Percentiles rank a stretch among this genome's conserved stretches.
Evolutionary conservation across 768 basidiomycete species (phyloP).

Genomic region (Dentipellis fragilis): DNA sequence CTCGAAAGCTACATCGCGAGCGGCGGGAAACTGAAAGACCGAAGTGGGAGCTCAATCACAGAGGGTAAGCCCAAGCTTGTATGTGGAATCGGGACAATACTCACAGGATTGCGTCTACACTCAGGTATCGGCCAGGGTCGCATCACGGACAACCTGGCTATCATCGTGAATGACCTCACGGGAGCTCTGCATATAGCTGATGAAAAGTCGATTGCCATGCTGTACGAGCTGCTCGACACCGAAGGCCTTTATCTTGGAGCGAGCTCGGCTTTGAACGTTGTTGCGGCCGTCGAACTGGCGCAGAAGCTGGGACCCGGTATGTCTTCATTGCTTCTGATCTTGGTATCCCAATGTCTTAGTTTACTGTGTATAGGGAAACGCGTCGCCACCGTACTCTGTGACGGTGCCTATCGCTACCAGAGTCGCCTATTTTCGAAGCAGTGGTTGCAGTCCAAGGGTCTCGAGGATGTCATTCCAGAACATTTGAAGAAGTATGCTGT

Average conservation of each 20-base stretch:
- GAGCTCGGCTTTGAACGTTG: slow-evolving; percentile 89
- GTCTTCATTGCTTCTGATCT: slow-evolving; percentile 6
- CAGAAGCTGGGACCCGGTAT: slow-evolving; percentile 74
- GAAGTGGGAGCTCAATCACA: slow-evolving; percentile 82
- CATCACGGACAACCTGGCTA: slow-evolving; percentile 82
- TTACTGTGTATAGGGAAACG: slow-evolving; percentile 46
- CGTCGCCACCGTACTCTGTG: slow-evolving; percentile 83
- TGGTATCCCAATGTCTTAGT: neutral
- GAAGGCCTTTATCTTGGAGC: slow-evolving; percentile 95
- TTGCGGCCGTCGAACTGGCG: slow-evolving; percentile 85
- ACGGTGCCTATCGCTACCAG: slow-evolving; percentile 97
- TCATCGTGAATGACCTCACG: slow-evolving; percentile 65
- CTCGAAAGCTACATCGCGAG: slow-evolving; percentile 74
- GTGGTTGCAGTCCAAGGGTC: slow-evolving; percentile 78
- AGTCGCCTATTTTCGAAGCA: slow-evolving; percentile 89
- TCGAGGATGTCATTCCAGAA: slow-evolving; percentile 71
- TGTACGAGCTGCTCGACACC: slow-evolving; percentile 84
- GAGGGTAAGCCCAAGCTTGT: slow-evolving; percentile 47
- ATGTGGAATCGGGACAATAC: neutral
- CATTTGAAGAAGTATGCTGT: slow-evolving; percentile 86
- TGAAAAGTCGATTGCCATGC: slow-evolving; percentile 82
- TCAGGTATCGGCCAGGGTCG: slow-evolving; percentile 95
- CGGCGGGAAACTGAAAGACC: slow-evolving; percentile 67
- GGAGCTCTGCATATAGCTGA: slow-evolving; percentile 87
- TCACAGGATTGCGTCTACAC: neutral